Conservation (phyloP, 805 yeast species). For the Candida golubevii region DNA sequence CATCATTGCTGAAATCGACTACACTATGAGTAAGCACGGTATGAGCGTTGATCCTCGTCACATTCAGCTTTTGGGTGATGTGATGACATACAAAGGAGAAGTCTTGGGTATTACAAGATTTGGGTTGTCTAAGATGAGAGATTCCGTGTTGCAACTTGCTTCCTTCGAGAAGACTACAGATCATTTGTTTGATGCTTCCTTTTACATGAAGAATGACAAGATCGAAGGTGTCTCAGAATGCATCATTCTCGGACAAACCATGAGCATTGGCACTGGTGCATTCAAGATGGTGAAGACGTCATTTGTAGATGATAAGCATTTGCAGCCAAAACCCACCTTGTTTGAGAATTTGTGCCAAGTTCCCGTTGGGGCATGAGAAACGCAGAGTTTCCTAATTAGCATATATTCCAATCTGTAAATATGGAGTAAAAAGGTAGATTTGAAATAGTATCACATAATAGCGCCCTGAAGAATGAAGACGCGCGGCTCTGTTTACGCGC, state of each 20-base stretch:
- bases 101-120: conserved; percentile 97
- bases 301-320: conserved; percentile 38
- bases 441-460: too few species aligned
- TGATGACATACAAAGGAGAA: conserved; percentile 98
- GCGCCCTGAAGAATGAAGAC: not conserved
- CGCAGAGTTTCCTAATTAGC: too few species aligned
- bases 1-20: conserved; percentile 90
- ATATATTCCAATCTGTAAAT: too few species aligned
- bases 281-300: conserved; percentile 74
- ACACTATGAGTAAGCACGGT: conserved; percentile 98
- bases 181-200: conserved; percentile 96
- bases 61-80: conserved; percentile 94
- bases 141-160: conserved; percentile 93
- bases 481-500: too few species aligned
- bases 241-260: conserved; percentile 95
- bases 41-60: conserved; percentile 99
- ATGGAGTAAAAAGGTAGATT: too few species aligned
- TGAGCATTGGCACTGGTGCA: conserved; percentile 97
- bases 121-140: conserved; percentile 98
- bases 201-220: conserved; percentile 92
- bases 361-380: conserved; percentile 8
- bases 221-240: conserved; percentile 98
- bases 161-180: conserved; percentile 98
- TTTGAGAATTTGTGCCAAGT: conserved; percentile 42
- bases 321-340: conserved; percentile 40